Evolutionary conservation across 2,329 filamentous ascomycete species (phyloP), one percentile per base, ranked within the genome.

Genomic region (Cercospora sp.): DNA sequence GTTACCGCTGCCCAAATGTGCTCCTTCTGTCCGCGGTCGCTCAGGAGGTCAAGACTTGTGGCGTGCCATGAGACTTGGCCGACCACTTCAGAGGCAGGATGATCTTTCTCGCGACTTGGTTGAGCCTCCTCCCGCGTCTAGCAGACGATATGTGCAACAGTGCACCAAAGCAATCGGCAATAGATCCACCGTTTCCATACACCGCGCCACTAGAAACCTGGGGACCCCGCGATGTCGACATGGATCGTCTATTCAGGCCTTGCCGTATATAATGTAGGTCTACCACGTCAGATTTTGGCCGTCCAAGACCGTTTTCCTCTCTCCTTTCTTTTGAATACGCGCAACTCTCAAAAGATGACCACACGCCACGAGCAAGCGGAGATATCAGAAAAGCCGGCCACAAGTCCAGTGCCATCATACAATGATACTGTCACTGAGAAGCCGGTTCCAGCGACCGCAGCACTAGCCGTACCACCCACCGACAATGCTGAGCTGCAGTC

Each of bases 61-160:
- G 60, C 60, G 60, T 33, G 60, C 60, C 60, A 63, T 10, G 60
- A 23, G 42, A 53, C 60, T 63, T 63, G 60, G 60, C 36, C 33
- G 36, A 20, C n/a, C 16, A 16, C 16, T 20, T 6, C 30, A 26
- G 12, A 30, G 31, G 20, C 23, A 33, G 60, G 60, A 30, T 30
- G 42, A 42, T 53, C 26, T 63, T 63, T 53, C 42, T 51, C 28
- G 26, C 60, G 60, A 31, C 36, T 63, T 53, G 60, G 40, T 63
- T 9, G 26, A 51, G 5, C 13, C 60, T 51, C 2, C 16, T 9
- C 5, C 20, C 26, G n/a, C 16, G 7, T n/a, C 12, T 31, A 59
- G 55, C 55, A 31, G 30, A 18, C n/a, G 7, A 28, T 13, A 7
- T 28, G 23, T 48, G 42, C 60, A 30, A 20, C 36, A 63, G 59